Evolutionary conservation across 371 early-diverging fungal species (phyloP).

Genomic region (Mucor sp.): DNA sequence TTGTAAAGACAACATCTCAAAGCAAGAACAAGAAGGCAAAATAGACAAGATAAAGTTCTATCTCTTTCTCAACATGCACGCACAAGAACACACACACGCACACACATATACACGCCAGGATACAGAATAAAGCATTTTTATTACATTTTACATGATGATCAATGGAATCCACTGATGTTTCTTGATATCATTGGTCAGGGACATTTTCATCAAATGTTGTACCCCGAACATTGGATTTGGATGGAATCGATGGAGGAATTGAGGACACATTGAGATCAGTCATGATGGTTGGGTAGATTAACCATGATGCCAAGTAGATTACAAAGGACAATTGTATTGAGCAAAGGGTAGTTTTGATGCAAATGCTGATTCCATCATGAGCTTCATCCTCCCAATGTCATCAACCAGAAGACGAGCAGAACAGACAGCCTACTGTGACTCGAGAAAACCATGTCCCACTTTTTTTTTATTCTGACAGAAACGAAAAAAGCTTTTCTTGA

Average conservation of each 20-base stretch:
- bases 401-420: too few species aligned
- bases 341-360: neutral
- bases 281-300: too few species aligned
- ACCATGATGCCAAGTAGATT: too few species aligned
- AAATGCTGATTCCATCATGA: neutral
- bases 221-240: neutral
- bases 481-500: constrained; percentile 3
- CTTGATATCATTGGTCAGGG: constrained; percentile 6
- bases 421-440: neutral
- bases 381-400: too few species aligned
- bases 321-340: too few species aligned
- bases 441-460: constrained; percentile 3
- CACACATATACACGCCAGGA: neutral
- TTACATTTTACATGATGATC: neutral
- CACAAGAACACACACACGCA: neutral
- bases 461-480: constrained; percentile 6
- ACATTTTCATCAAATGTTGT: neutral
- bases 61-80: neutral
- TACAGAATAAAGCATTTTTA: constrained; percentile 2
- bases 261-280: neutral
- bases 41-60: neutral
- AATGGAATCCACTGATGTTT: neutral
- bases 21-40: constrained; percentile 61
- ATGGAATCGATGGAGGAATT: neutral
- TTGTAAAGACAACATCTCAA: constrained; percentile 79